phyloP scores from a whole-genome alignment of 83 land plant genomes.

The Picea abies region DNA sequence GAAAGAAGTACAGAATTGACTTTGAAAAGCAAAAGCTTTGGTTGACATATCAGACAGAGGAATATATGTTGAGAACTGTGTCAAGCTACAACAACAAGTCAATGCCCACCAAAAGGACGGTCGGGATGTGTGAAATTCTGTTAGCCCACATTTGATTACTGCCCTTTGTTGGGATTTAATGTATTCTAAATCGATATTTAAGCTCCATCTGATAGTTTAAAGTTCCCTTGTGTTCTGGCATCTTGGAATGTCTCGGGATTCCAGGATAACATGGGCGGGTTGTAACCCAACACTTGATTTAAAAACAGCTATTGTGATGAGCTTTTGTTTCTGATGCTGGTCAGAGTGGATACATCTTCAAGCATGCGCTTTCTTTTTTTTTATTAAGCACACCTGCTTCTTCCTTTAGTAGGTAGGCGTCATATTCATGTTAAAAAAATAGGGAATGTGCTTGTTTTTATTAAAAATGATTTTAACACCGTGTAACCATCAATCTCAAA shows the following conservation, averaged over 20 bases:
- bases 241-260: not conserved
- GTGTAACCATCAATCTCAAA: no score
- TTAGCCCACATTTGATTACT: not conserved
- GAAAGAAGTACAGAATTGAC: conserved; percentile 12
- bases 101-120: conserved; percentile 1
- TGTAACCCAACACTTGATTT: not conserved
- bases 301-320: not conserved
- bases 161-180: no score
- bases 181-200: not conserved
- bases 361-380: no score
- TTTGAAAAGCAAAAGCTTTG: conserved; percentile 9
- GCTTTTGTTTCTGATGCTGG: not conserved
- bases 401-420: no score
- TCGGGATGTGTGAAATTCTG: not conserved
- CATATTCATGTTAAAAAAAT: no score
- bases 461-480: no score
- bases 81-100: not conserved
- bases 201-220: not conserved
- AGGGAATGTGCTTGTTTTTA: no score
- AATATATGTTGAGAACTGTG: not conserved
- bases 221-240: conserved; percentile 11
- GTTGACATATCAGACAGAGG: conserved; percentile 3
- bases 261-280: not conserved
- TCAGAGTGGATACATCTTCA: no score
- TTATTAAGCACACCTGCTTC: no score